These are phyloP conservation scores for Cladosporium sp. DNA, from an alignment of 2,329 filamentous ascomycete species.

Conservation along the genomic window DNA sequence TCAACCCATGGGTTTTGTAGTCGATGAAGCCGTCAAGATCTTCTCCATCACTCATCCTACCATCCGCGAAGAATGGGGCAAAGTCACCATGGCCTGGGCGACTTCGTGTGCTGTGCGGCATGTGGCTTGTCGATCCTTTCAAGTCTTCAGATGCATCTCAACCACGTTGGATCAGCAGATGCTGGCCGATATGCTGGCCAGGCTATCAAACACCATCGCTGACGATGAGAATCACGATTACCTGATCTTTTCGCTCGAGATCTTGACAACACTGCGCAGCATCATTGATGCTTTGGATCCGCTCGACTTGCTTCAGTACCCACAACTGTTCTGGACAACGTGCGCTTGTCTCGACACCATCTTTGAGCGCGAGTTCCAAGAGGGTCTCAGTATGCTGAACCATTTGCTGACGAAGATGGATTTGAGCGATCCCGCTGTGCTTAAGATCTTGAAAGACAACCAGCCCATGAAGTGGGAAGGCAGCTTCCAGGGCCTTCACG, in stretches of 20 bases:
- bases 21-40: conserved; percentile 75
- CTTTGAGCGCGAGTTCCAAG: conserved; percentile 90
- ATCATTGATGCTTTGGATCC: conserved; percentile 82
- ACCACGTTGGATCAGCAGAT: conserved; percentile 88
- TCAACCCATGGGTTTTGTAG: conserved; percentile 79
- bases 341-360: conserved; percentile 96
- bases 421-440: conserved; percentile 64
- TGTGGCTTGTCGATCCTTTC: conserved; percentile 93
- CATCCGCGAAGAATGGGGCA: conserved; percentile 87
- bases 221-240: conserved; percentile 86
- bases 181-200: conserved; percentile 93
- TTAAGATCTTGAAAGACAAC: conserved; percentile 69
- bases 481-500: conserved; percentile 78
- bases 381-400: conserved; percentile 87
- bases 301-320: conserved; percentile 78
- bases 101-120: conserved; percentile 95
- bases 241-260: conserved; percentile 96
- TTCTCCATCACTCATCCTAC: conserved; percentile 81
- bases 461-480: conserved; percentile 87
- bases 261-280: conserved; percentile 86
- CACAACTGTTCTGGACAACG: conserved; percentile 96
- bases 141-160: conserved; percentile 91
- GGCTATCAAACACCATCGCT: conserved; percentile 93
- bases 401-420: conserved; percentile 81
- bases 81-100: conserved; percentile 87